These are phyloP conservation scores for Hygrophila difformis DNA, from an alignment of 257 asterid species.

Conservation along the genomic window DNA sequence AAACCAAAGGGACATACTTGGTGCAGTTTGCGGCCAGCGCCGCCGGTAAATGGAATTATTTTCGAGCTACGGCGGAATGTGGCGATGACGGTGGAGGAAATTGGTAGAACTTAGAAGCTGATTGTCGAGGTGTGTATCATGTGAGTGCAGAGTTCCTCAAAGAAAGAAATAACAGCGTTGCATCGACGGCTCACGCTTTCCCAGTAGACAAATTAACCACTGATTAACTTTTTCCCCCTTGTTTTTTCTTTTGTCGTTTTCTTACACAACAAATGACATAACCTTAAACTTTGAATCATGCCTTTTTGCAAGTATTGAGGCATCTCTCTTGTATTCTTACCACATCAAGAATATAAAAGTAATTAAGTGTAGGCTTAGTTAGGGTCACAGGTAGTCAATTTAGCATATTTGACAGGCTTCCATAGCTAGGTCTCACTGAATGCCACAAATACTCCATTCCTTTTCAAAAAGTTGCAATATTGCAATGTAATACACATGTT, in stretches of 20 bases:
- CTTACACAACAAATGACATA: neutral
- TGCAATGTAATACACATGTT: too few species aligned
- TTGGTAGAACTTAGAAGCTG: conserved; percentile 12
- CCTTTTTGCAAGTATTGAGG: neutral
- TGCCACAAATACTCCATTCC: too few species aligned
- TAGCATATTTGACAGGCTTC: too few species aligned
- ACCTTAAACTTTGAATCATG: neutral
- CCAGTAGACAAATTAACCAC: conserved; percentile 20
- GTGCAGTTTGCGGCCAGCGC: too few species aligned
- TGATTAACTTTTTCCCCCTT: conserved; percentile 10
- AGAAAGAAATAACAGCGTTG: conserved; percentile 23
- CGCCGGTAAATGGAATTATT: too few species aligned
- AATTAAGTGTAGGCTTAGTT: too few species aligned
- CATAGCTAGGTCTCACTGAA: too few species aligned
- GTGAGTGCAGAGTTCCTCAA: conserved; percentile 8
- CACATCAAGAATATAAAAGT: neutral
- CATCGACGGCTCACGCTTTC: conserved; percentile 28
- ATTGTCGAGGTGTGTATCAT: neutral
- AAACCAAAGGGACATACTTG: too few species aligned
- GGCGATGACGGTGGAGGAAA: conserved; percentile 6
- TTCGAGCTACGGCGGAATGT: too few species aligned
- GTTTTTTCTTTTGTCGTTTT: neutral
- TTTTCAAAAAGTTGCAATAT: too few species aligned
- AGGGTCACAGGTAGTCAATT: too few species aligned
- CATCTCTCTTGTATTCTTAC: neutral